Percentiles rank a stretch among this genome's conserved stretches.
phyloP scores from a whole-genome alignment of 306 rosid species.

The Trichosanthes truncata region DNA sequence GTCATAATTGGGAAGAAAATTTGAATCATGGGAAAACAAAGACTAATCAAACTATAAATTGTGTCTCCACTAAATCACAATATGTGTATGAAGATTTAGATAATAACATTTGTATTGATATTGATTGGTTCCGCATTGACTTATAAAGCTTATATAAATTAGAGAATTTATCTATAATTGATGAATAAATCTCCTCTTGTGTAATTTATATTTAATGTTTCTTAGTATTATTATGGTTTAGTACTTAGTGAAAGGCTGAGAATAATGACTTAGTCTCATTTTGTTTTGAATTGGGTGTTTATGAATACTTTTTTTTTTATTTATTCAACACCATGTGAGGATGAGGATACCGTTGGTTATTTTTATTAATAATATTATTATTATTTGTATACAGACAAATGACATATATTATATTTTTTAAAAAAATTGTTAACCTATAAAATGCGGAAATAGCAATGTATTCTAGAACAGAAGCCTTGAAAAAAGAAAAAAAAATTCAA shows the following conservation, averaged over 20 bases:
- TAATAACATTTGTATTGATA: not conserved
- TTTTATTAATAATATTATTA: not conserved
- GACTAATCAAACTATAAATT: not conserved
- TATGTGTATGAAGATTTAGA: not conserved
- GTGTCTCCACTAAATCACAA: not conserved
- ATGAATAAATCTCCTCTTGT: not conserved
- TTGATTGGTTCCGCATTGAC: not conserved
- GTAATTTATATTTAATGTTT: not conserved
- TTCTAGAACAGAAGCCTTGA: not conserved
- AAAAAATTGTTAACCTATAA: not conserved
- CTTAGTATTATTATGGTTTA: not conserved
- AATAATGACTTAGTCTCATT: not conserved
- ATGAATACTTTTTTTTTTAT: too few species aligned
- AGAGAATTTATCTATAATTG: not conserved
- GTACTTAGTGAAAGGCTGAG: not conserved
- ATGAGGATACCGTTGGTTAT: not conserved
- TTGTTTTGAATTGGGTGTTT: not conserved
- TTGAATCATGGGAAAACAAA: not conserved
- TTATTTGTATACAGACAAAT: not conserved
- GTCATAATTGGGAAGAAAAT: not conserved
- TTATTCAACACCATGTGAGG: too few species aligned
- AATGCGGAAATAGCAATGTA: not conserved
- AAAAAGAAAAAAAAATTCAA: not conserved
- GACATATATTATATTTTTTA: too few species aligned
- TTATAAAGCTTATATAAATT: not conserved